Evolutionary conservation across 2,329 filamentous ascomycete genomes (phyloP).

Genomic region (Fusarium chuoi): DNA sequence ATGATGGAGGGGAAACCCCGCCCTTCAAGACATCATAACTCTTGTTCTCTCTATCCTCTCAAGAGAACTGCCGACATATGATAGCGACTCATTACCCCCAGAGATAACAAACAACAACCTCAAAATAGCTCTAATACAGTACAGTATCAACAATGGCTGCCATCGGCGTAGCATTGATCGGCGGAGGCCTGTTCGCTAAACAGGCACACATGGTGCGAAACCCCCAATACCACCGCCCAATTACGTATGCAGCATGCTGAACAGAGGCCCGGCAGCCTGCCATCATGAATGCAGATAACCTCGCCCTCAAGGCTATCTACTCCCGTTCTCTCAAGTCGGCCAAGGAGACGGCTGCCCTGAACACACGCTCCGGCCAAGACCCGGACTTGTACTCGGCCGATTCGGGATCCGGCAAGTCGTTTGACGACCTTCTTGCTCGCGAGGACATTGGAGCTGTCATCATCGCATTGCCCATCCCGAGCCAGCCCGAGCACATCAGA

Average conservation of each 20-base stretch:
- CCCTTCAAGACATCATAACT: constrained; percentile 11
- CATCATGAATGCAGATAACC: constrained; percentile 60
- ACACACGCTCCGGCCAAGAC: constrained; percentile 42
- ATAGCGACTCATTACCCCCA: constrained; percentile 1
- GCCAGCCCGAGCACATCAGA: constrained; percentile 68
- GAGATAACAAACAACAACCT: neutral
- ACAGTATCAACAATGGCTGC: constrained; percentile 46
- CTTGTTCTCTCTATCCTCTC: constrained; percentile 10
- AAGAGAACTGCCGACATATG: constrained; percentile 18
- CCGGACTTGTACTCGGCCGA: constrained; percentile 69
- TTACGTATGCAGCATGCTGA: constrained; percentile 14
- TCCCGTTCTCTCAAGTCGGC: constrained; percentile 70
- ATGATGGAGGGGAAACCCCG: constrained; percentile 21
- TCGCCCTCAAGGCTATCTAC: constrained; percentile 73
- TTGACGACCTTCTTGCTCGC: constrained; percentile 63
- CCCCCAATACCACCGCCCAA: neutral
- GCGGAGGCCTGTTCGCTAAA: constrained; percentile 70
- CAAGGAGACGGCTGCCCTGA: constrained; percentile 54
- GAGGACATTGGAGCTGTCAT: constrained; percentile 66
- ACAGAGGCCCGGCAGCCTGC: constrained; percentile 59
- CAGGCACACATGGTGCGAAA: constrained; percentile 64
- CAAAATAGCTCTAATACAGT: neutral
- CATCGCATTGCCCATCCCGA: constrained; percentile 70
- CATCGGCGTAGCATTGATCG: constrained; percentile 68
- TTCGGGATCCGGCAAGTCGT: constrained; percentile 56